Evolutionary conservation across 2,329 filamentous ascomycete species (phyloP).

Genomic region (Venturia effusa): DNA sequence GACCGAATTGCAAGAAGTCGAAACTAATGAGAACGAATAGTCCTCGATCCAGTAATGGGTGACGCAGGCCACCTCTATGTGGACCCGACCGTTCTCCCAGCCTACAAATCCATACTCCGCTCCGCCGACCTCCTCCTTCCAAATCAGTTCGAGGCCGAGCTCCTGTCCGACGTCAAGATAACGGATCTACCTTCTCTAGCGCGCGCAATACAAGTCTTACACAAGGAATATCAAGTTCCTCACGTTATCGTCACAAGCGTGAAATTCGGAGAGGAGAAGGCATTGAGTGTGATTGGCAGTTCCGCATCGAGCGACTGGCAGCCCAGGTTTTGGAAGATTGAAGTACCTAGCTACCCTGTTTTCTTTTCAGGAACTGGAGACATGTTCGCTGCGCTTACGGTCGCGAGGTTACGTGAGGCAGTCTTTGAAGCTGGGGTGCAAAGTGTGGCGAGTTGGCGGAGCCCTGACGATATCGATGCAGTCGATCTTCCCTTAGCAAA

Average conservation of each 20-base stretch:
- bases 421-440: conserved; percentile 43
- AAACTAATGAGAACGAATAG: conserved; percentile 27
- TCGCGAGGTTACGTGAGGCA: conserved; percentile 79
- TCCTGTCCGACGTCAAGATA: conserved; percentile 78
- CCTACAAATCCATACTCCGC: conserved; percentile 68
- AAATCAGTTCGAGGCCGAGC: conserved; percentile 93
- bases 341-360: conserved; percentile 77
- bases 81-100: conserved; percentile 79
- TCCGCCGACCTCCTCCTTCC: conserved; percentile 87
- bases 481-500: conserved; percentile 70
- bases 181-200: conserved; percentile 61
- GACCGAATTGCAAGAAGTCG: not conserved
- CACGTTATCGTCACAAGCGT: conserved; percentile 93
- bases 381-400: conserved; percentile 91
- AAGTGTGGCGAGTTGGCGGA: conserved; percentile 57
- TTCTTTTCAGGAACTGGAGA: conserved; percentile 96
- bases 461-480: conserved; percentile 57
- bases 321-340: conserved; percentile 78
- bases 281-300: conserved; percentile 66
- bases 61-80: conserved; percentile 91
- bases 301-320: conserved; percentile 53
- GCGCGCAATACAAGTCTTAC: conserved; percentile 64
- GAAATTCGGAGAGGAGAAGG: conserved; percentile 37
- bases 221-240: conserved; percentile 64
- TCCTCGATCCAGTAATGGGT: conserved; percentile 96